phyloP scores from a whole-genome alignment of 495 filamentous ascomycete genomes.

The Pyronema domesticum region DNA sequence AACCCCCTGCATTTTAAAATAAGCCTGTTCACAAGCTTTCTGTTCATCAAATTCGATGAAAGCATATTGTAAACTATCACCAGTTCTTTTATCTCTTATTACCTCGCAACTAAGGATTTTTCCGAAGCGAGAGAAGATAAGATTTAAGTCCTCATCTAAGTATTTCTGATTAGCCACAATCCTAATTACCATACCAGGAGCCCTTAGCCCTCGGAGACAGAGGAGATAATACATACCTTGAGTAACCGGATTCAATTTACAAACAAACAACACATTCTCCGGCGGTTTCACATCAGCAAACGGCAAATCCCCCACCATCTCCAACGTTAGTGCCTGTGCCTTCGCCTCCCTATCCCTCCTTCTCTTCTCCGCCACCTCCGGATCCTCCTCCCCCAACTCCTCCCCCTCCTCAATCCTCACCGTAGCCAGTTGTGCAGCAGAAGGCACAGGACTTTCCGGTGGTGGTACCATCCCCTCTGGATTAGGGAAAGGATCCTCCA shows the following conservation, averaged over 20 bases:
- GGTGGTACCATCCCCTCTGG: slow-evolving; percentile 58
- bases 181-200: no score
- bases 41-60: slow-evolving; percentile 95
- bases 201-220: no score
- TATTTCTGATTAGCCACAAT: background rate
- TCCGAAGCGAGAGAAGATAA: slow-evolving; percentile 95
- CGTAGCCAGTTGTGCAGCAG: slow-evolving; percentile 70
- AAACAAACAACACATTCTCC: slow-evolving; percentile 94
- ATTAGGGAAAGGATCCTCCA: slow-evolving; percentile 79
- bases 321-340: slow-evolving; percentile 83
- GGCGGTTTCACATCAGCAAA: slow-evolving; percentile 97
- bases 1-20: slow-evolving; percentile 95
- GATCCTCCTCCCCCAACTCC: slow-evolving; percentile 47
- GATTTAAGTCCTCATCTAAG: slow-evolving; percentile 74
- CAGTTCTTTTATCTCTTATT: slow-evolving; percentile 82
- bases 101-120: slow-evolving; percentile 92
- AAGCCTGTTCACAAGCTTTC: slow-evolving; percentile 82
- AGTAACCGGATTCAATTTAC: slow-evolving; percentile 95
- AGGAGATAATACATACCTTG: slow-evolving; percentile 33
- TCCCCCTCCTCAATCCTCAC: slow-evolving; percentile 85
- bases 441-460: slow-evolving; percentile 61
- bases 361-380: slow-evolving; percentile 57
- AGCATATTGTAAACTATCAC: slow-evolving; percentile 89
- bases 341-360: slow-evolving; percentile 81
- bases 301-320: slow-evolving; percentile 95